phyloP scores from a whole-genome alignment of 1,139 yeast genomes.

The Spathaspora jeffriesii region DNA sequence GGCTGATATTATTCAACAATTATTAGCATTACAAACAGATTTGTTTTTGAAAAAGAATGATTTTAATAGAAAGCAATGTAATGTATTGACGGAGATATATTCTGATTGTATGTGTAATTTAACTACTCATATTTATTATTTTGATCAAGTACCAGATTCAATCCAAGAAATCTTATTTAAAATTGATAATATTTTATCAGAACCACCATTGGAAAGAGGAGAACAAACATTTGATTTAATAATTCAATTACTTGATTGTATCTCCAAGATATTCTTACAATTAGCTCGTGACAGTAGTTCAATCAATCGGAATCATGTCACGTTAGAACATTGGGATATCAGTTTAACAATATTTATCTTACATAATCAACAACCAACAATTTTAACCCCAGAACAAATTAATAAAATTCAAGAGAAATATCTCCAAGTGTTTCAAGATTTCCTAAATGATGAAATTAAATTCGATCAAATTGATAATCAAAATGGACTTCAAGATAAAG shows the following conservation, averaged over 20 bases:
- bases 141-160: conserved; percentile 80
- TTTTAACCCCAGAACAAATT: conserved; percentile 25
- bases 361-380: conserved; percentile 17
- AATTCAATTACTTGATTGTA: conserved; percentile 31
- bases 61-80: conserved; percentile 22
- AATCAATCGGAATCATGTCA: conserved; percentile 41
- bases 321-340: conserved; percentile 45
- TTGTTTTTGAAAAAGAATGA: conserved; percentile 32
- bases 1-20: conserved; percentile 71
- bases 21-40: conserved; percentile 59
- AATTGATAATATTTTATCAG: conserved; percentile 31
- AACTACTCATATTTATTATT: conserved; percentile 73
- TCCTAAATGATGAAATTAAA: conserved; percentile 33
- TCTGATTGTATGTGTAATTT: conserved; percentile 59
- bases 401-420: conserved; percentile 32
- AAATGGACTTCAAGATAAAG: conserved; percentile 12
- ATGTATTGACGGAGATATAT: conserved; percentile 29
- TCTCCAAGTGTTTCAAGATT: conserved; percentile 33
- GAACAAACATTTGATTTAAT: conserved; percentile 26
- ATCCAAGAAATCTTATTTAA: conserved; percentile 54
- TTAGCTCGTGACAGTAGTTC: conserved; percentile 27
- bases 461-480: conserved; percentile 11
- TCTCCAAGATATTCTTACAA: conserved; percentile 35
- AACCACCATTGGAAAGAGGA: conserved; percentile 7
- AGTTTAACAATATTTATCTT: conserved; percentile 37